Percentiles rank a stretch among this genome's conserved stretches.
phyloP scores from a whole-genome alignment of 768 basidiomycete species.

The Podaxis pistillaris region DNA sequence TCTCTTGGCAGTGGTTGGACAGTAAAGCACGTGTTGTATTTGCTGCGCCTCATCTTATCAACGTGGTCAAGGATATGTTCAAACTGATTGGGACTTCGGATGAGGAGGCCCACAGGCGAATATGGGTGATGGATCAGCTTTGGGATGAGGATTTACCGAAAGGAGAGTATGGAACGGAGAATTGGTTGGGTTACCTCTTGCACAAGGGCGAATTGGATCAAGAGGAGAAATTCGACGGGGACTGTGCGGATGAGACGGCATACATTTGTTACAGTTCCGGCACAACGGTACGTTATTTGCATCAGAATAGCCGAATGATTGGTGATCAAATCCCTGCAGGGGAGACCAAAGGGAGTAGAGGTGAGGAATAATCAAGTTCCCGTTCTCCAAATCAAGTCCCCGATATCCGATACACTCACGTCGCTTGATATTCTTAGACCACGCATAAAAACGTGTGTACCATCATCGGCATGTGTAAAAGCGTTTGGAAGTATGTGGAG shows the following conservation, averaged over 20 bases:
- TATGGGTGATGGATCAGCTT: constrained; percentile 19
- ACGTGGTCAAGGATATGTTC: constrained; percentile 22
- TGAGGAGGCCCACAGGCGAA: constrained; percentile 16
- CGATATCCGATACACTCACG: background rate
- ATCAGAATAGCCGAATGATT: too few relatives aligned
- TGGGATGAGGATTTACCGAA: constrained; percentile 7
- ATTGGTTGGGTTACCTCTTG: constrained; percentile 20
- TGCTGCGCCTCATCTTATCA: constrained; percentile 11
- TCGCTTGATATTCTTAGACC: constrained; percentile 26
- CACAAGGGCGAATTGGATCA: constrained; percentile 11
- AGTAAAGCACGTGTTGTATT: constrained; percentile 17
- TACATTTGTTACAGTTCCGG: constrained; percentile 36
- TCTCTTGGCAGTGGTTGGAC: constrained; percentile 18
- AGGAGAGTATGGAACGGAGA: constrained; percentile 7
- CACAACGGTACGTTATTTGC: constrained; percentile 37
- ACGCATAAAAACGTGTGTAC: constrained; percentile 52
- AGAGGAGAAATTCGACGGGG: constrained; percentile 25
- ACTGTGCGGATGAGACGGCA: constrained; percentile 20
- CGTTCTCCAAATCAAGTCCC: too few relatives aligned
- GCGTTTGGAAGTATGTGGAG: constrained; percentile 30
- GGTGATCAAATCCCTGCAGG: constrained; percentile 19
- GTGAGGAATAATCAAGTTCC: background rate
- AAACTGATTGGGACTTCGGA: constrained; percentile 12
- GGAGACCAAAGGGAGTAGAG: constrained; percentile 50
- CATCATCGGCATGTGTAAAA: constrained; percentile 38